Base-by-base conservation (phyloP, 2,329 filamentous ascomycete species). In the Phaeosphaeriaceae sp. region DNA sequence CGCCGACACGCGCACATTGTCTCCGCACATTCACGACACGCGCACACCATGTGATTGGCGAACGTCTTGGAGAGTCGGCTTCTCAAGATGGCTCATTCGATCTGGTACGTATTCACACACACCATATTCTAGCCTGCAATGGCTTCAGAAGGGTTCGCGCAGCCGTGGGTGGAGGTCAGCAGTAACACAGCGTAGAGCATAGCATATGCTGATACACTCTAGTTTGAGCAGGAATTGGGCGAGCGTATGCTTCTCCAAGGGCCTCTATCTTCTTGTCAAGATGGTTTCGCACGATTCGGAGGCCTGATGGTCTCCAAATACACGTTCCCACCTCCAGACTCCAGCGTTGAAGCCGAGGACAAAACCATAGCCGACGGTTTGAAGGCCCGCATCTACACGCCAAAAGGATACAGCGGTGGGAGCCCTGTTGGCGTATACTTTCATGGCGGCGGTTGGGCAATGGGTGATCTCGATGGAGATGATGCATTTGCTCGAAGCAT, bases 401-500 rank as follows among this genome's bases (percentile, higher is more conserved):
- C 76, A 2, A 52, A 69, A 25, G 67, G 65, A 6, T 75, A 76
- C 40, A 56, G 52, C 7, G 68, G 69, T 10, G 64, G 61, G 17
- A 77, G 69, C 21, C 75, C 76, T 6, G 67, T 74, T 7, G 71
- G 75, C 25, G 54, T 78, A 15, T 78, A 76, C 46, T 74, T 63
- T 36, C 76, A 78, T 60, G 70, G 76, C 31, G 76, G 76, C 41
- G 76, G 76, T 5, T 78, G 75, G 75, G 73, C 74, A 4, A 74
- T 78, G 69, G 73, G 75, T 13, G 68, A 75, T 45, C 42, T 78
- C 1, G 69, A 77, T 19, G 65, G 63, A 6, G 76, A 78, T 27
- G 76, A 78, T 57, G 50, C 60, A 1, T 61, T 62, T 31, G 72
- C 69, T 36, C 54, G 76, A 25, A 51, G 58, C 25, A 66, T 75